These are phyloP conservation scores for Apiotrichum sp. DNA, from an alignment of 1,284 basidiomycete species.

Conservation along the genomic window DNA sequence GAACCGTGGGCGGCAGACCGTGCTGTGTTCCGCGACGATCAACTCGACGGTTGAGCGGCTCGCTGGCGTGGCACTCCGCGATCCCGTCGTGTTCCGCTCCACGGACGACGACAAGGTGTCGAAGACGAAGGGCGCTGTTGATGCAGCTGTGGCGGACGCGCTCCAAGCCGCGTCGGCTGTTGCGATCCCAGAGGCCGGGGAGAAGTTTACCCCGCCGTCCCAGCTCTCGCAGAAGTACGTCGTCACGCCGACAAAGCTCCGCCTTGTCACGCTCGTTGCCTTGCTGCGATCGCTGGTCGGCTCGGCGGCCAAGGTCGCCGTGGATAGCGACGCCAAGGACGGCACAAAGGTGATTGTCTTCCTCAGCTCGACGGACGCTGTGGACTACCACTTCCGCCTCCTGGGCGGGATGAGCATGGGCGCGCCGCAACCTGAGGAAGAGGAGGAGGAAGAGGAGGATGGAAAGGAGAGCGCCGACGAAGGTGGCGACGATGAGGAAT, in stretches of 20 bases:
- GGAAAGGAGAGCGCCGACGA: constrained; percentile 34
- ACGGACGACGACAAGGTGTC: constrained; percentile 38
- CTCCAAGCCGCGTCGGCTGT: constrained; percentile 23
- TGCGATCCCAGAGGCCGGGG: constrained; percentile 24
- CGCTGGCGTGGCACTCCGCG: constrained; percentile 68
- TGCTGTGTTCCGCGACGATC: constrained; percentile 96
- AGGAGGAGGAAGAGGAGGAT: constrained; percentile 26
- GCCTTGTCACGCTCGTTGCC: constrained; percentile 83
- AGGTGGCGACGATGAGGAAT: constrained; percentile 30
- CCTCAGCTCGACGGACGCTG: constrained; percentile 91
- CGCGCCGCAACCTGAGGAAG: constrained; percentile 30
- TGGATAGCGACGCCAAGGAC: constrained; percentile 18
- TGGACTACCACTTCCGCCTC: constrained; percentile 94
- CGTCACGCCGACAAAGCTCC: constrained; percentile 84
- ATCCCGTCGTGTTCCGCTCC: constrained; percentile 50
- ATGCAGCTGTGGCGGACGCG: constrained; percentile 20
- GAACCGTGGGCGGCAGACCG: constrained; percentile 65
- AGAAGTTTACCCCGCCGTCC: constrained; percentile 83
- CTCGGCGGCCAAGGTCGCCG: constrained; percentile 19
- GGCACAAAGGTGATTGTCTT: constrained; percentile 77
- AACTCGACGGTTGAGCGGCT: constrained; percentile 90
- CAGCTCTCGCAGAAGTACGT: constrained; percentile 93
- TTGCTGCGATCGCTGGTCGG: constrained; percentile 70
- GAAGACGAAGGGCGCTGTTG: constrained; percentile 50
- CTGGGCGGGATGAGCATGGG: constrained; percentile 73